Evolutionary conservation across 768 basidiomycete genomes (phyloP), one percentile per base, ranked within the genome.

Genomic region (Boletus subparvulus): DNA sequence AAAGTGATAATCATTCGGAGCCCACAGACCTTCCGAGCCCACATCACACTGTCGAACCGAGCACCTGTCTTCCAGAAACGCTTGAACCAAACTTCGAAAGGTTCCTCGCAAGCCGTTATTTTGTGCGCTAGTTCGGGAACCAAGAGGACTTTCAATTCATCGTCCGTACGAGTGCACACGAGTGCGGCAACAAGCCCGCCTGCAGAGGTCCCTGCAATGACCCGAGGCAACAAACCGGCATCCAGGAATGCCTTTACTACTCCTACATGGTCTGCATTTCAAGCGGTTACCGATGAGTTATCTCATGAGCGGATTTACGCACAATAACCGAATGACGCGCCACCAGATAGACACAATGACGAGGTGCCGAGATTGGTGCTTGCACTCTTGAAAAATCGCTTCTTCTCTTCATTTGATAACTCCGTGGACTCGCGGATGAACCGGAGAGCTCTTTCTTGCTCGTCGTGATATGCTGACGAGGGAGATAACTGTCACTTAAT

Each of bases 261-360:
- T 9, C 96, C 96, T 66, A 90, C 83, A 67, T 94, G 92, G 69
- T 94, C 88, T 93, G 65, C 4, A 50, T 57, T 49, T 28, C 55
- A 37, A 47, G 13, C 4, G 19, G 56, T 54, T 16, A 54, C 24
- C 30, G 49, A 46, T n/a, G 45, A 26, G 13, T 6, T 36, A 35
- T 41, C 19, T 16, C 55, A 46, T 21, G 7, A 24, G 28, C 41
- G n/a, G 13, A 30, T n/a, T 64, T 67, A 63, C 67, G 52, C 72
- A 88, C 93, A 98, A 69, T 96, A 97, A 10, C 94, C 94, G 68
- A 98, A 96, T 1, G 88, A 87, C 9, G 92, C 97, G 7, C 97
- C 96, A 16, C 97, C 97, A n/a, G 91, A 94, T 12, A 99, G 80
- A 71, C 96, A 98, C 6, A 99, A 75, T 0, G 97, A 96, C 40